Percentiles rank a stretch among this genome's conserved stretches.
These are phyloP conservation scores for Mychonastes homosphaera DNA, from an alignment of 139 green algal species.

Conservation along the genomic window DNA sequence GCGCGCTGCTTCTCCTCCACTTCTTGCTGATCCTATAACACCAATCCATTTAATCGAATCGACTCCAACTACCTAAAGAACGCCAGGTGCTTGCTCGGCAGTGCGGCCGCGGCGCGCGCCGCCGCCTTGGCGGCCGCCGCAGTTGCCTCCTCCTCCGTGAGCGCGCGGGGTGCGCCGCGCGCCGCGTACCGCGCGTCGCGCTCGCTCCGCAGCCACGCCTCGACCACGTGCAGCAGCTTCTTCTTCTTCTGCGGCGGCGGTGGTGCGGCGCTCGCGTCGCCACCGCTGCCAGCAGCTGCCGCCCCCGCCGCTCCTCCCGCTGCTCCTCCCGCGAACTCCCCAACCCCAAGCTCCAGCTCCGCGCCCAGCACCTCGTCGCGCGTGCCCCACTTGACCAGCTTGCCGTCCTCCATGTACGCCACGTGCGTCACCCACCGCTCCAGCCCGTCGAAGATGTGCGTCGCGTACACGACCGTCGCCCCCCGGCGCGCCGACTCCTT, in stretches of 20 bases:
- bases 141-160: neutral
- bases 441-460: slow-evolving; percentile 97
- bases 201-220: slow-evolving; percentile 70
- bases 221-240: slow-evolving; percentile 70
- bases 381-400: slow-evolving; percentile 42
- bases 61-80: slow-evolving; percentile 68
- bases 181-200: slow-evolving; percentile 22
- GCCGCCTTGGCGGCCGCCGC: slow-evolving; percentile 21
- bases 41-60: no score
- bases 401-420: slow-evolving; percentile 65
- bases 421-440: slow-evolving; percentile 79
- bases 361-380: no score
- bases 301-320: neutral
- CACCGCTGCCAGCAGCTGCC: neutral
- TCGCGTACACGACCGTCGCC: slow-evolving; percentile 88
- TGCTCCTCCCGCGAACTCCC: neutral
- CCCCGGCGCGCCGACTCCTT: slow-evolving; percentile 55
- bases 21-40: no score
- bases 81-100: slow-evolving; percentile 65
- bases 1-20: no score
- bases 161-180: neutral
- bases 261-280: neutral
- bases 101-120: slow-evolving; percentile 28
- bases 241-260: slow-evolving; percentile 3
- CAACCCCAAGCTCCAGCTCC: neutral